Conservation (phyloP, 2,329 filamentous ascomycete species). For the Gyromitra esculenta region DNA sequence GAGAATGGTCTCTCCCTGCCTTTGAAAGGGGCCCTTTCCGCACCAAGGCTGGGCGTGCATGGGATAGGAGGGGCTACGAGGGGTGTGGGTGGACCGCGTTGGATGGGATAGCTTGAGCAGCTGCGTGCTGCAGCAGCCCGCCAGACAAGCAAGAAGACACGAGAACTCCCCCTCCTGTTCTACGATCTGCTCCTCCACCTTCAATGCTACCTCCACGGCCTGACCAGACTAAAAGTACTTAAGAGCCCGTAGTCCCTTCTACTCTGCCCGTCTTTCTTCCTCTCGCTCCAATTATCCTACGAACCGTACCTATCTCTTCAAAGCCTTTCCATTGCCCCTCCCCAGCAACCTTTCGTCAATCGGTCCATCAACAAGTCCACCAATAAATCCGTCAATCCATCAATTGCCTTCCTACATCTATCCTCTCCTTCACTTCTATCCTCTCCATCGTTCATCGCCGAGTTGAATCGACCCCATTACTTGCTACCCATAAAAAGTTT, state of each 20-base stretch:
- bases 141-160: constrained; percentile 52
- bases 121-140: constrained; percentile 48
- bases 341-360: constrained; percentile 36
- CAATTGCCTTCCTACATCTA: constrained; percentile 25
- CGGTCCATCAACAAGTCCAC: not conserved
- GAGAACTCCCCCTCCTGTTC: constrained; percentile 49
- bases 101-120: constrained; percentile 49
- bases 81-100: constrained; percentile 47
- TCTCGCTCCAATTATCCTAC: constrained; percentile 51
- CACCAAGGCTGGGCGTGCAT: constrained; percentile 47
- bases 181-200: constrained; percentile 41
- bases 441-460: constrained; percentile 49
- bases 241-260: constrained; percentile 48
- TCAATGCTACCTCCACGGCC: constrained; percentile 43
- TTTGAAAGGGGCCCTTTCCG: constrained; percentile 45
- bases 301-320: constrained; percentile 44
- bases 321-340: constrained; percentile 29
- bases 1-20: constrained; percentile 32
- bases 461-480: constrained; percentile 49
- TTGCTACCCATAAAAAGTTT: constrained; percentile 32
- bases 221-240: constrained; percentile 43
- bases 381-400: constrained; percentile 43
- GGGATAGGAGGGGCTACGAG: constrained; percentile 47
- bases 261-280: constrained; percentile 53
- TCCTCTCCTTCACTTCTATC: not conserved